Evolutionary conservation across 106 monocot genomes (phyloP).

Genomic region (Agapanthus africanus): DNA sequence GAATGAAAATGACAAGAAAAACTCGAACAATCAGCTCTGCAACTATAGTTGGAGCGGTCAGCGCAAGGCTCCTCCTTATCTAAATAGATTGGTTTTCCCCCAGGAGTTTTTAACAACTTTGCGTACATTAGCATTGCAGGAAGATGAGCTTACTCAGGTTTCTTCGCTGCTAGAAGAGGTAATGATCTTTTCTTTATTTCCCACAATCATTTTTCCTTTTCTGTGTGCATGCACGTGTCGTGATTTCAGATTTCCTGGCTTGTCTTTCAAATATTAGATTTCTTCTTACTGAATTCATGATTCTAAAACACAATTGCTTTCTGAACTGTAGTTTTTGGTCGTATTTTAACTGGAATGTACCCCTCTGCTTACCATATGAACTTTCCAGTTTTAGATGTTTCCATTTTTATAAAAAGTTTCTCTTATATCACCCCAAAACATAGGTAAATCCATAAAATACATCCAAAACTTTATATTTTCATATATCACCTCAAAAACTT

Average conservation of each 20-base stretch:
- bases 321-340: background rate
- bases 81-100: conserved; percentile 73
- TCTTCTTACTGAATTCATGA: background rate
- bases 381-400: background rate
- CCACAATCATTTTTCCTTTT: background rate
- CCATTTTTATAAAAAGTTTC: too few relatives aligned
- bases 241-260: background rate
- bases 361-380: background rate
- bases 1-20: conserved; percentile 18
- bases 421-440: too few relatives aligned
- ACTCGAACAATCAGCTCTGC: background rate
- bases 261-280: background rate
- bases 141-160: conserved; percentile 52
- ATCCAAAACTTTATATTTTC: too few relatives aligned
- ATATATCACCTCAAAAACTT: too few relatives aligned
- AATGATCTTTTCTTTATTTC: too few relatives aligned
- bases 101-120: conserved; percentile 66
- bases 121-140: conserved; percentile 65
- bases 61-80: conserved; percentile 73
- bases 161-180: conserved; percentile 62
- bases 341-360: background rate
- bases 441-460: too few relatives aligned
- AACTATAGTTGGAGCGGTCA: conserved; percentile 92
- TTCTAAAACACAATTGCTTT: background rate
- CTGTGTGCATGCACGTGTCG: background rate